These are phyloP conservation scores for Calonectria hongkongensis DNA, from an alignment of 2,329 filamentous ascomycete genomes.

Conservation along the genomic window DNA sequence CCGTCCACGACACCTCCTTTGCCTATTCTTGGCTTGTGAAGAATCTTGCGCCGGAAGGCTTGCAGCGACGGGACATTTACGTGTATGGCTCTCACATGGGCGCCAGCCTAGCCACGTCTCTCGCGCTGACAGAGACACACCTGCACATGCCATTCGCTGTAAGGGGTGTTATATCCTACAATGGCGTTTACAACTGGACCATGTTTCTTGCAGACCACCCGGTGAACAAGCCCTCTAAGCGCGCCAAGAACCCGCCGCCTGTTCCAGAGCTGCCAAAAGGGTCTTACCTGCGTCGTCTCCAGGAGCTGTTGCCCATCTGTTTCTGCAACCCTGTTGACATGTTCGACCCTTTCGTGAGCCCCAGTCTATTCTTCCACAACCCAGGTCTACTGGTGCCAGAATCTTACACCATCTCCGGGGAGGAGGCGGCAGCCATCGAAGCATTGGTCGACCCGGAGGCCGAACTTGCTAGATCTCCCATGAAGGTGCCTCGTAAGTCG, in stretches of 20 bases:
- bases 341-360: conserved; percentile 77
- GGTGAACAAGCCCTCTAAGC: conserved; percentile 59
- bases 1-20: conserved; percentile 73
- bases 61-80: conserved; percentile 61
- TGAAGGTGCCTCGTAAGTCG: conserved; percentile 62
- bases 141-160: conserved; percentile 66
- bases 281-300: conserved; percentile 62
- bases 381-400: conserved; percentile 68
- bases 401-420: conserved; percentile 63
- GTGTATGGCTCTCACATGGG: conserved; percentile 76
- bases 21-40: conserved; percentile 72
- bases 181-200: conserved; percentile 80
- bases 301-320: conserved; percentile 61
- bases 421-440: conserved; percentile 53
- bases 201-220: conserved; percentile 74
- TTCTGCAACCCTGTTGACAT: conserved; percentile 69
- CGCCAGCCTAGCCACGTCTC: conserved; percentile 72
- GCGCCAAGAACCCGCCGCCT: conserved; percentile 42
- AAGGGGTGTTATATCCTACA: conserved; percentile 73
- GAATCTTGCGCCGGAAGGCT: conserved; percentile 63
- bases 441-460: conserved; percentile 50
- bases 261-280: conserved; percentile 51
- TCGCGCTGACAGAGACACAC: conserved; percentile 74
- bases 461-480: background rate
- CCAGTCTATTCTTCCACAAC: conserved; percentile 75